Conservation (phyloP, 768 basidiomycete genomes). For the Dictyophora rubrovolvata region DNA sequence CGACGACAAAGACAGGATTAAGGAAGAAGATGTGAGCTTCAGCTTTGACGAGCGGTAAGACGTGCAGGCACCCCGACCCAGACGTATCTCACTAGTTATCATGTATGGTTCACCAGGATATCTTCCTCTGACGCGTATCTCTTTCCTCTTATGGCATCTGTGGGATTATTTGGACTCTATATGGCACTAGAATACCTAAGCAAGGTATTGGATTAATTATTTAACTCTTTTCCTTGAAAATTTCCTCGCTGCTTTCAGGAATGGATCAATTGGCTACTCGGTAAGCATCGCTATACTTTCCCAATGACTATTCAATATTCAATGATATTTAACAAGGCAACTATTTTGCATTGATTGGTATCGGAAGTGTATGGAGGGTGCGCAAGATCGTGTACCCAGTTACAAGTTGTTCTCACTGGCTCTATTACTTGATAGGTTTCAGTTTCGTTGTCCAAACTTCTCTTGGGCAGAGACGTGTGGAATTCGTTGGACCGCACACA, state of each 20-base stretch:
- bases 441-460: conserved; percentile 39
- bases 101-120: conserved; percentile 40
- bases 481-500: conserved; percentile 40
- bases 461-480: conserved; percentile 47
- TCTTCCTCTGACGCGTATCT: conserved; percentile 63
- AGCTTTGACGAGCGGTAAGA: conserved; percentile 42
- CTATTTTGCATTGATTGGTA: conserved; percentile 61
- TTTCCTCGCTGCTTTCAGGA: conserved; percentile 27
- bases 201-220: conserved; percentile 14
- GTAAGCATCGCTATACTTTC: conserved; percentile 15
- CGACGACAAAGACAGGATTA: conserved; percentile 13
- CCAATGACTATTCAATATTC: conserved; percentile 11
- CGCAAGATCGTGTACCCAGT: conserved; percentile 17
- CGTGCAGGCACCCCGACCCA: conserved; percentile 18
- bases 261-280: conserved; percentile 76
- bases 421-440: conserved; percentile 29
- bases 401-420: not conserved
- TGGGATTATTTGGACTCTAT: conserved; percentile 58
- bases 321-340: conserved; percentile 24
- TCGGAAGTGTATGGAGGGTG: conserved; percentile 64
- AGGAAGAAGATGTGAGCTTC: conserved; percentile 38
- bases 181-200: conserved; percentile 65
- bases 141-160: conserved; percentile 71
- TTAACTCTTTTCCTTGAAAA: not conserved
- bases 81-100: conserved; percentile 25